Base-by-base conservation (phyloP, 2,329 filamentous ascomycete species). In the Fusarium duplospermum region DNA sequence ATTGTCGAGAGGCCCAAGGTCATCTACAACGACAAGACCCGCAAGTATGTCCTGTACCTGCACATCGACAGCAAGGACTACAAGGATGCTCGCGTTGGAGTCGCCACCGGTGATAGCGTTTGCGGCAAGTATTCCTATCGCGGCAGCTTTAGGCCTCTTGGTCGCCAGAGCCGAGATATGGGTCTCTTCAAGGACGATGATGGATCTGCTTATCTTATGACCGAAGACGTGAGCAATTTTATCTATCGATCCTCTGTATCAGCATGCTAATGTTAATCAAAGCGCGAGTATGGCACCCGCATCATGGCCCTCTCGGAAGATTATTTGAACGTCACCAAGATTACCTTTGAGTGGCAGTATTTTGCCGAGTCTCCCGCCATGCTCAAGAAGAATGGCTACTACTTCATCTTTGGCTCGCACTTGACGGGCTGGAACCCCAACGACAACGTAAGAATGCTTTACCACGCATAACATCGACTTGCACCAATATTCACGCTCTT, bases 1-100 rank as follows among this genome's bases (percentile, higher is more conserved):
- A 86, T 93, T 13, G 88, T 93, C 3, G 91, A 93, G 80, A 83
- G 92, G 22, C 92, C 92, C 4, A 93, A 93, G 81, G 87, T 93
- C 5, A 87, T 93, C 6, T 92, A 89, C 82, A 93, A 93, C 72
- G 88, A 90, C 16, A 82, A 83, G n/a, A 93, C 91, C 0, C 76
- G 80, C 7, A 89, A 90, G 72, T 93, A 91, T 80, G 91, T 93
- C n/a, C 82, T 93, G 80, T 93, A 89, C 84, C 86, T 93, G 84
- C 91, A 93, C 77, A 92, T 93, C 58, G 91, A 93, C 77, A 86
- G 83, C 64, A 84, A 83, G 33, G 86, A 86, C 77, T 93, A 93
- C 73, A 86, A 84, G 2, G 91, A 92, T 38, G 92, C 91, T 0
- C 89, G 88, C 64, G 89, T 91, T 2, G 92, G 91, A 0, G 89